Percentiles rank a stretch among this genome's conserved stretches.
These are phyloP conservation scores for Populus nigra DNA, from an alignment of 345 rosid genomes.

Conservation along the genomic window DNA sequence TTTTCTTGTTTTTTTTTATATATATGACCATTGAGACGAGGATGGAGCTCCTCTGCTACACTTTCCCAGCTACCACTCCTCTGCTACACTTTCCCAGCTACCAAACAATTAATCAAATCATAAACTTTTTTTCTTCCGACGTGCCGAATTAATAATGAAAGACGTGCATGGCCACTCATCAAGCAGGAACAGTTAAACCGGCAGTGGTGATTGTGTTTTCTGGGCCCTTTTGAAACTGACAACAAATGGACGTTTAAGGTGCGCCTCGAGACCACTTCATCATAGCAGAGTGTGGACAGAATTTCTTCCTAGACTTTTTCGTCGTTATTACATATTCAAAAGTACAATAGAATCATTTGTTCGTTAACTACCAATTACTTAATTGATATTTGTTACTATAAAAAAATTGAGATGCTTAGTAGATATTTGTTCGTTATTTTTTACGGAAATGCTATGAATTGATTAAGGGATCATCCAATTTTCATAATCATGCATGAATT, in stretches of 20 bases:
- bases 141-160: no score
- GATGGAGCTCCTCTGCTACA: no score
- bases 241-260: background rate
- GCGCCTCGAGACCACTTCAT: background rate
- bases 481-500: background rate
- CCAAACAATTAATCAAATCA: no score
- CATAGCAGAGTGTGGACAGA: background rate
- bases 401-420: background rate
- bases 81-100: no score
- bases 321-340: background rate
- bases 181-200: no score
- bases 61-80: no score
- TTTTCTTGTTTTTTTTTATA: no score
- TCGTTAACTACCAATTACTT: no score
- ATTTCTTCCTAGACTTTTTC: background rate
- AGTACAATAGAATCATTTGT: background rate
- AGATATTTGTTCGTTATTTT: background rate
- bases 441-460: background rate
- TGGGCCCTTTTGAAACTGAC: background rate
- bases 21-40: no score
- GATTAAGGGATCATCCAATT: background rate
- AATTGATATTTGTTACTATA: background rate
- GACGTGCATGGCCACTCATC: no score
- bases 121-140: no score
- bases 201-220: background rate